Conservation (phyloP, 176 grass and related monocot genomes). For the Musa beccarii region DNA sequence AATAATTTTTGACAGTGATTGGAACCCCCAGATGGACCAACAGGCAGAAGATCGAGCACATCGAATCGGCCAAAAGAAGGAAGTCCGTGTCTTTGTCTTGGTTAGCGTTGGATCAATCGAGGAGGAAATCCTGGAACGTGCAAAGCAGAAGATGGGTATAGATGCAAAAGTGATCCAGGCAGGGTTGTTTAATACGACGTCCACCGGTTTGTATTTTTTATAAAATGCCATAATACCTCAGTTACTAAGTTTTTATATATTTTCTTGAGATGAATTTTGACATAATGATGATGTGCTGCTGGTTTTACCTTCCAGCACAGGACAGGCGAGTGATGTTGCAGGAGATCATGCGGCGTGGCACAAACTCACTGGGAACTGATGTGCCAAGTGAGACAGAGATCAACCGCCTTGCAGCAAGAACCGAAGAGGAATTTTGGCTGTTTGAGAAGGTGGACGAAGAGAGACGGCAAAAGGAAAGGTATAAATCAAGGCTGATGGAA, state of each 20-base stretch:
- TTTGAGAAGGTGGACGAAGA: constrained; percentile 99
- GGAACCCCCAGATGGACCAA: constrained; percentile 99
- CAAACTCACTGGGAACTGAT: constrained; percentile 82
- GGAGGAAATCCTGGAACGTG: constrained; percentile 92
- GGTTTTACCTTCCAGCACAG: constrained; percentile 51
- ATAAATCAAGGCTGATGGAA: constrained; percentile 84
- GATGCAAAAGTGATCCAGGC: constrained; percentile 99
- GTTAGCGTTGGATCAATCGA: constrained; percentile 95
- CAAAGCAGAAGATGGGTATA: constrained; percentile 96
- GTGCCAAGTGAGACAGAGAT: constrained; percentile 94
- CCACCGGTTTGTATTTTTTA: constrained; percentile 48
- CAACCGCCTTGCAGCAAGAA: constrained; percentile 89
- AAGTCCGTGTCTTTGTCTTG: constrained; percentile 84
- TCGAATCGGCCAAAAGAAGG: constrained; percentile 94
- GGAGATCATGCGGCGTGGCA: constrained; percentile 89
- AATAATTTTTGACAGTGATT: constrained; percentile 97
- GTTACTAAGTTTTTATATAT: constrained; percentile 5
- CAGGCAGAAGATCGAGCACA: constrained; percentile 94
- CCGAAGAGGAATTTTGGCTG: constrained; percentile 85
- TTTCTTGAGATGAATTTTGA: neutral
- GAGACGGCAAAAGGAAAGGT: constrained; percentile 80
- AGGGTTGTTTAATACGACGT: constrained; percentile 91
- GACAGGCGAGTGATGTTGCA: constrained; percentile 80
- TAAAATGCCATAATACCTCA: neutral
- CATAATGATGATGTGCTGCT: neutral